Percentiles rank a stretch among this genome's conserved stretches.
Conservation (phyloP, 768 basidiomycete genomes). For the Termitomyces eurrhizus region DNA sequence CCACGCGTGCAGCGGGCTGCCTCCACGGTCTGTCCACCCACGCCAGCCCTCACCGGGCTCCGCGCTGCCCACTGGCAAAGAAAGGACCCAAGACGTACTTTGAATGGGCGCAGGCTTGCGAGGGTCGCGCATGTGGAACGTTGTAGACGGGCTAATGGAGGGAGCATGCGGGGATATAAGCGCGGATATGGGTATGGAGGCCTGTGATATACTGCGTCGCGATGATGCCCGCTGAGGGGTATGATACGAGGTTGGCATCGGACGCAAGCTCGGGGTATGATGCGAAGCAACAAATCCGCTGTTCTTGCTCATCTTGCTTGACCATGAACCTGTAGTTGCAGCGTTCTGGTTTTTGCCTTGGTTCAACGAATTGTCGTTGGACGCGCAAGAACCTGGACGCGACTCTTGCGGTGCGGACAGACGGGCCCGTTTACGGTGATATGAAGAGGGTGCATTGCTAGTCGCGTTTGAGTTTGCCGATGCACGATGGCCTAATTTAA, state of each 20-base stretch:
- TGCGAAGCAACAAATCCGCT: slow-evolving; percentile 20
- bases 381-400: slow-evolving; percentile 30
- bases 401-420: slow-evolving; percentile 42
- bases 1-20: slow-evolving; percentile 71
- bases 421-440: slow-evolving; percentile 66
- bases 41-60: slow-evolving; percentile 27
- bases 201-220: slow-evolving; percentile 58
- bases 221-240: slow-evolving; percentile 31
- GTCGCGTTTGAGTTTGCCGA: slow-evolving; percentile 42
- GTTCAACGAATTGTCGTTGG: slow-evolving; percentile 23
- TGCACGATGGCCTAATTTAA: slow-evolving; percentile 43
- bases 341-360: slow-evolving; percentile 26
- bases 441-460: slow-evolving; percentile 60
- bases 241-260: slow-evolving; percentile 18
- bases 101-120: slow-evolving; percentile 57
- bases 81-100: slow-evolving; percentile 60
- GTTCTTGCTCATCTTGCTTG: slow-evolving; percentile 36
- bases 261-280: slow-evolving; percentile 16
- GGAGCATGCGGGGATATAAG: slow-evolving; percentile 77
- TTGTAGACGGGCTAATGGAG: slow-evolving; percentile 53
- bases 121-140: slow-evolving; percentile 81
- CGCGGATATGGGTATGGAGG: slow-evolving; percentile 78
- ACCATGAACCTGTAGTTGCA: slow-evolving; percentile 43
- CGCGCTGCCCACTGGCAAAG: slow-evolving; percentile 35
- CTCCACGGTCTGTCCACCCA: slow-evolving; percentile 43